phyloP scores from a whole-genome alignment of 2,329 filamentous ascomycete genomes.

The Aureobasidium sp. region DNA sequence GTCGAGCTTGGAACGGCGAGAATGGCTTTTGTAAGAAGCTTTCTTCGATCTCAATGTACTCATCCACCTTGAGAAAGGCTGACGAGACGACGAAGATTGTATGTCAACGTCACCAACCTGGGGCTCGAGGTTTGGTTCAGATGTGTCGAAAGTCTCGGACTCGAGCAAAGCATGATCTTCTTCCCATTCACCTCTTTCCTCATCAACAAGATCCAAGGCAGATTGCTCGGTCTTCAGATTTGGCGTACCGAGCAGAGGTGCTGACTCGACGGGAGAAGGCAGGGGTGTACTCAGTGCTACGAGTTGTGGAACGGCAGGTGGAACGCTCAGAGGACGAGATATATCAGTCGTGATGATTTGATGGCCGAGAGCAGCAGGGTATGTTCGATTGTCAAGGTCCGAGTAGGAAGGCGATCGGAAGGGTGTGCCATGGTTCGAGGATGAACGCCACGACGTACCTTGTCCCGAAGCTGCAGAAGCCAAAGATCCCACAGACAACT shows the following conservation, averaged over 20 bases:
- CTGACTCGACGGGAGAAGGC: neutral
- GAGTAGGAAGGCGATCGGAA: conserved; percentile 13
- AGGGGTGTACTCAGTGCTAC: neutral
- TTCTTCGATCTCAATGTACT: conserved; percentile 57
- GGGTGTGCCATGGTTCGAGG: conserved; percentile 1
- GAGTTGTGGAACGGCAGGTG: conserved; percentile 1
- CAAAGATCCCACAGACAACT: conserved; percentile 15
- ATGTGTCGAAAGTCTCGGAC: neutral
- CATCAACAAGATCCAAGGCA: conserved; percentile 5
- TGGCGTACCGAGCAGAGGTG: neutral
- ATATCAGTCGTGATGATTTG: neutral
- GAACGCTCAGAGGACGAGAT: conserved; percentile 5
- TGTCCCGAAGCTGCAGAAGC: conserved; percentile 13
- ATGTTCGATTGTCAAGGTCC: conserved; percentile 5
- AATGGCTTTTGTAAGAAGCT: conserved; percentile 30
- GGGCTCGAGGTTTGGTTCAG: neutral
- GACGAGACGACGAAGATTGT: neutral
- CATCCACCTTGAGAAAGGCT: conserved; percentile 67
- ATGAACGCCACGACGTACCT: conserved; percentile 2
- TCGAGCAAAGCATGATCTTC: conserved; percentile 12
- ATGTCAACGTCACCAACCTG: neutral
- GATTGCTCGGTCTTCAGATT: neutral
- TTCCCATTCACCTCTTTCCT: conserved; percentile 9
- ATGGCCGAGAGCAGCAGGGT: neutral
- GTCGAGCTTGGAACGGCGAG: conserved; percentile 30